These are phyloP conservation scores for Cordyceps pruinosa DNA, from an alignment of 2,329 filamentous ascomycete genomes.

Conservation along the genomic window DNA sequence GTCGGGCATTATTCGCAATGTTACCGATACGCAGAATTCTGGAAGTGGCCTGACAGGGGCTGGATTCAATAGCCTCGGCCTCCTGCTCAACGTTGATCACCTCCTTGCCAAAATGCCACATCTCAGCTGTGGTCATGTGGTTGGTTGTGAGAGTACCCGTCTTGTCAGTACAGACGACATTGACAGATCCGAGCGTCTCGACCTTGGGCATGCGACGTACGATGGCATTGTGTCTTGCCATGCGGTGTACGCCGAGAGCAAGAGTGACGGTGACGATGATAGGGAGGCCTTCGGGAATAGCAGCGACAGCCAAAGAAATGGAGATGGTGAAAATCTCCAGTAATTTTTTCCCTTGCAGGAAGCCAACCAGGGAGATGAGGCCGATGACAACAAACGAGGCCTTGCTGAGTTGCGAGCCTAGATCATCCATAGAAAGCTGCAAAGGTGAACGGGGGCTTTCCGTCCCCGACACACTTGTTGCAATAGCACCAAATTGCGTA, in stretches of 20 bases:
- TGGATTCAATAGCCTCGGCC: conserved; percentile 45
- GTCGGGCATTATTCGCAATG: conserved; percentile 87
- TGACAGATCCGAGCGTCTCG: conserved; percentile 95
- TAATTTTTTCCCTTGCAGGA: conserved; percentile 80
- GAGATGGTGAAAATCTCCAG: conserved; percentile 97
- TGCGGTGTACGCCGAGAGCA: conserved; percentile 87
- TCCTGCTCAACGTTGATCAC: conserved; percentile 48
- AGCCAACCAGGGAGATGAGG: conserved; percentile 83
- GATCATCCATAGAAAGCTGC: conserved; percentile 93
- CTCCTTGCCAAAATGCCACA: conserved; percentile 83
- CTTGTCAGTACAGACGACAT: conserved; percentile 99
- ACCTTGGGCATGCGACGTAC: conserved; percentile 94
- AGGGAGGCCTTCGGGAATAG: conserved; percentile 90
- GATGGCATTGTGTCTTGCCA: conserved; percentile 93
- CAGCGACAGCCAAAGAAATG: conserved; percentile 90
- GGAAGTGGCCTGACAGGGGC: conserved; percentile 66
- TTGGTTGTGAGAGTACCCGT: conserved; percentile 90
- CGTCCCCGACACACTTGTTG: conserved; percentile 86
- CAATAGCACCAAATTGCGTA: conserved; percentile 95
- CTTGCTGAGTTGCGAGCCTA: conserved; percentile 93
- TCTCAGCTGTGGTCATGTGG: conserved; percentile 94
- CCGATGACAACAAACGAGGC: conserved; percentile 93
- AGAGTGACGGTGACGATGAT: conserved; percentile 98
- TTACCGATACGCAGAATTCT: conserved; percentile 88
- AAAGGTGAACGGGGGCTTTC: conserved; percentile 91